Percentiles rank a stretch among this genome's conserved stretches.
Conservation (phyloP, 306 rosid species). For the Cucumis sativus region DNA sequence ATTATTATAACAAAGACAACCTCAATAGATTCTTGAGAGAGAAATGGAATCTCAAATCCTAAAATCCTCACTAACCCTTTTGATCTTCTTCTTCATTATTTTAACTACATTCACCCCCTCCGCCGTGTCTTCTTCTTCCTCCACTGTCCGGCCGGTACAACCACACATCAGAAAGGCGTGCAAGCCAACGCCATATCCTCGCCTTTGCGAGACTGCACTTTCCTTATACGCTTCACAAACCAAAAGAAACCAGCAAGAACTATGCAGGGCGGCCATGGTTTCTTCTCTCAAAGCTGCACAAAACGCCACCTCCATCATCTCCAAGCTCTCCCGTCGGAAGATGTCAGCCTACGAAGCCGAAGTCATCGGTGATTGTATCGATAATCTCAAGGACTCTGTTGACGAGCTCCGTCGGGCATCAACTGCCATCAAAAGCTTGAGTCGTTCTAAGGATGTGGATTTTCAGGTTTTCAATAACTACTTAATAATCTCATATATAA, state of each 20-base stretch:
- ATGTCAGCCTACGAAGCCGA: background rate
- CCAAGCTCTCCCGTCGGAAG: background rate
- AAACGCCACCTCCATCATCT: slow-evolving; percentile 10
- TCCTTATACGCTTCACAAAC: slow-evolving; percentile 27
- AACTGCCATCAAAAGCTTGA: background rate
- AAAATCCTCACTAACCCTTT: background rate
- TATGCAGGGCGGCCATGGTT: slow-evolving; percentile 26
- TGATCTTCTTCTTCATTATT: background rate
- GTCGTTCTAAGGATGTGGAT: background rate
- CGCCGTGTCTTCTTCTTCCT: slow-evolving; percentile 2
- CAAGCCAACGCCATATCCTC: slow-evolving; percentile 31
- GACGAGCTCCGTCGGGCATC: slow-evolving; percentile 9
- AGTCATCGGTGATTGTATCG: slow-evolving; percentile 32
- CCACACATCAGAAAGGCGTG: slow-evolving; percentile 24
- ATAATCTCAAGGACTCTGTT: slow-evolving; percentile 7
- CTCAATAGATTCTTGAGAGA: background rate
- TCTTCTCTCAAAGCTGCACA: slow-evolving; percentile 20
- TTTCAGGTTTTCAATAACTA: background rate
- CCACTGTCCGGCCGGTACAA: background rate
- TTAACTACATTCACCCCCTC: background rate
- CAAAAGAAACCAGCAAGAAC: slow-evolving; percentile 21
- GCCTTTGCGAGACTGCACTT: slow-evolving; percentile 29
- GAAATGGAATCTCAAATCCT: background rate
- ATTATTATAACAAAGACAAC: too few relatives aligned
- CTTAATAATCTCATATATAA: too few relatives aligned